phyloP scores from a whole-genome alignment of 116 monocot genomes.

The Posidonia oceanica region DNA sequence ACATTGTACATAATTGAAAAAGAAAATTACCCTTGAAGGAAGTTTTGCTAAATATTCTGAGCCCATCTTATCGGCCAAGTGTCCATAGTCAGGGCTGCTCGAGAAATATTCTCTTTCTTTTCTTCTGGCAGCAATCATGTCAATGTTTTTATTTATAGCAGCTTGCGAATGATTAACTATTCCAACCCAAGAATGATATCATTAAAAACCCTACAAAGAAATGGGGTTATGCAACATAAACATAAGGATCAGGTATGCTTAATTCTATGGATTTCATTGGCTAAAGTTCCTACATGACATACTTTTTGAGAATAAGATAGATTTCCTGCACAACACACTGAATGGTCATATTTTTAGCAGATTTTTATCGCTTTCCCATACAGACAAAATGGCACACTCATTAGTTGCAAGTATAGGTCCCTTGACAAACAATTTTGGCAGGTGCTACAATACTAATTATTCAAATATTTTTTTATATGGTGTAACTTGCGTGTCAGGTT shows the following conservation, averaged over 20 bases:
- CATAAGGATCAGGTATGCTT: slow-evolving; percentile 37
- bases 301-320: no score
- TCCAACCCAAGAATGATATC: slow-evolving; percentile 89
- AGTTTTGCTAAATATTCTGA: slow-evolving; percentile 85
- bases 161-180: slow-evolving; percentile 70
- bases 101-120: slow-evolving; percentile 60
- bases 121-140: slow-evolving; percentile 59
- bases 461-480: neutral
- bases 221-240: slow-evolving; percentile 62
- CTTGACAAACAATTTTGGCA: no score
- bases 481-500: no score
- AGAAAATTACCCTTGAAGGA: slow-evolving; percentile 39
- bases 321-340: no score
- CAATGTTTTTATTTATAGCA: slow-evolving; percentile 68
- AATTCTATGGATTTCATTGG: neutral
- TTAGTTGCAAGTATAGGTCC: slow-evolving; percentile 76
- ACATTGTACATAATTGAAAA: neutral
- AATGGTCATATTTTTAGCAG: slow-evolving; percentile 23
- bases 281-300: neutral
- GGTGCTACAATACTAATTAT: neutral
- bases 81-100: slow-evolving; percentile 65
- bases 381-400: slow-evolving; percentile 46
- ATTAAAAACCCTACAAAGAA: slow-evolving; percentile 57
- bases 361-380: slow-evolving; percentile 83
- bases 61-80: slow-evolving; percentile 71